Evolutionary conservation across 2,329 filamentous ascomycete genomes (phyloP), one percentile per base, ranked within the genome.

Genomic region (Colletotrichum gigasporum): DNA sequence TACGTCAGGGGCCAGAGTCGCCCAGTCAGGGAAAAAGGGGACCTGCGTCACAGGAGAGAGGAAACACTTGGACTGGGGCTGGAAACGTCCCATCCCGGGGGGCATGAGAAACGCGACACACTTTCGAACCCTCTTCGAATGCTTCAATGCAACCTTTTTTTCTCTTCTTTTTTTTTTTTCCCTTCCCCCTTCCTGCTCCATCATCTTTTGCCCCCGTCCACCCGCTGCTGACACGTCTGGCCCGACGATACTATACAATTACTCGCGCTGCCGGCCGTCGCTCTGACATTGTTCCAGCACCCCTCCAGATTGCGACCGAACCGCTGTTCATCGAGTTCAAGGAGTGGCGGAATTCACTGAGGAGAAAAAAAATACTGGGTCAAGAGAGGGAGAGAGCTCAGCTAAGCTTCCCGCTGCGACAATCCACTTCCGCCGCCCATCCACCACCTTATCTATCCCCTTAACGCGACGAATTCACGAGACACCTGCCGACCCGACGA

Each of bases 71-170:
- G 59, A 42, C 52, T 45, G 60, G 60, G 60, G 34, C 60, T 59
- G 47, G 60, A 59, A 59, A 60, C 60, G 47, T 63, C 55, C 55
- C 55, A 60, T 59, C 44, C 55, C 48, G 35, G 28, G 28, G 54
- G 45, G 61, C 61, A 64, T 64, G 48, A 61, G 61, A 64, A 64
- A 64, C 56, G 48, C 61, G 61, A 64, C 48, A 64, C 56, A 63
- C 56, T 64, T 64, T 60, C 28, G 34, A 64, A 64, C 56, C 61
- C 61, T 64, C 56, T 55, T 61, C 20, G 34, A 48, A 39, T 24
- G 56, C 47, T 54, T 64, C 61, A 64, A 64, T 64, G 61, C 61
- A 51, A 52, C 47, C 56, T 16, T 51, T 44, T 28, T 34, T 45
- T 47, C 11, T 26, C 20, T 51, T 50, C 41, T 14, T 9, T 28